Evolutionary conservation across 352 stramenopile species (phyloP), one percentile per base, ranked within the genome.

Genomic region (Globisporangium paddicum): DNA sequence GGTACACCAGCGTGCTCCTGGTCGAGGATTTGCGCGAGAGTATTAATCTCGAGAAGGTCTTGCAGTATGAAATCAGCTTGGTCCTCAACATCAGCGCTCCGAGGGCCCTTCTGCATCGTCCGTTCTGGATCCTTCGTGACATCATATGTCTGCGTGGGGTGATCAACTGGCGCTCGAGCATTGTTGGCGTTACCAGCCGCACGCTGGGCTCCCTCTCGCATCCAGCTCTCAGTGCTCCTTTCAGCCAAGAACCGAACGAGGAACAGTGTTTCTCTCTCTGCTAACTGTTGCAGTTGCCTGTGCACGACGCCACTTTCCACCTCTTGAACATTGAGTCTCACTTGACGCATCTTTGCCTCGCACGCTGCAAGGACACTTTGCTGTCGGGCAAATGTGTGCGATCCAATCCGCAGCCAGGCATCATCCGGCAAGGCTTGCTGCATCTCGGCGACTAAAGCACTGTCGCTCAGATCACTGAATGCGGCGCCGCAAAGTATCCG

Each of bases 381-480:
- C 37, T 77, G 75, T 19, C 54, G 61, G 1, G 77, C 26, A 40
- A 69, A 64, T 5, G 34, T 41, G 28, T 68, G 66, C n/a, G 40
- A 41, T 5, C 56, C 56, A 4, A 63, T 50, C 2, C 10, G 47
- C 30, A 64, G 48, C 55, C 60, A 68, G 61, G 28, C 28, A 32
- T 77, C 52, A 9, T 35, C 45, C 11, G 58, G 35, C 6, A 62
- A 44, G 1, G 46, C 45, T 26, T 64, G 59, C 21, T 59, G 55
- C 38, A 80, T 48, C 44, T 58, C 54, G 25, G 7, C 28, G 26
- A 19, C 47, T 4, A 53, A 18, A 19, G 30, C 14, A 10, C 67
- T 58, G 35, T 42, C 53, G 5, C 55, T 56, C 5, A 71, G 34
- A 32, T 19, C 25, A 10, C 2, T 25, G 6, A 40, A n/a, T n/a